These are phyloP conservation scores for Naganishia onofrii DNA, from an alignment of 768 basidiomycete species.

Conservation along the genomic window DNA sequence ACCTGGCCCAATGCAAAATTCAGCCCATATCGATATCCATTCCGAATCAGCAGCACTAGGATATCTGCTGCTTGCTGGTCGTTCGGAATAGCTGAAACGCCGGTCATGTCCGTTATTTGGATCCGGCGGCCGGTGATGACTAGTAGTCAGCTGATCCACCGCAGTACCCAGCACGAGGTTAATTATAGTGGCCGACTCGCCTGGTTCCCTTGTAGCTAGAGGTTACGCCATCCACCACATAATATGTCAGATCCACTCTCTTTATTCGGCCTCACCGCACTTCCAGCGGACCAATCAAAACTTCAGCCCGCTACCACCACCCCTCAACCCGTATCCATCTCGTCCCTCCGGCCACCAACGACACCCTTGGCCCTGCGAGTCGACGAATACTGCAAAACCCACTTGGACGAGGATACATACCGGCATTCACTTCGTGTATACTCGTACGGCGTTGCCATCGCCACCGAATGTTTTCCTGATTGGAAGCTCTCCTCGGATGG, in stretches of 20 bases:
- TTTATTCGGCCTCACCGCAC: slow-evolving; percentile 30
- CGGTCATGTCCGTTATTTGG: too few species aligned
- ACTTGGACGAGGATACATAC: slow-evolving; percentile 32
- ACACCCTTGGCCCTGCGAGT: slow-evolving; percentile 27
- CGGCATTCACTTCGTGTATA: slow-evolving; percentile 33
- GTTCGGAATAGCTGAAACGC: not conserved
- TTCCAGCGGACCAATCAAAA: slow-evolving; percentile 27
- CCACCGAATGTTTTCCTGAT: slow-evolving; percentile 30
- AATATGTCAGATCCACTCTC: slow-evolving; percentile 17
- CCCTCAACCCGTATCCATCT: slow-evolving; percentile 1
- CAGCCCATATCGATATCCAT: not conserved
- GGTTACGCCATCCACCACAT: too few species aligned
- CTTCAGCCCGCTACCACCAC: slow-evolving; percentile 16
- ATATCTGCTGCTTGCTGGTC: too few species aligned
- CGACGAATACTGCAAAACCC: slow-evolving; percentile 14
- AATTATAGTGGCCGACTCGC: too few species aligned
- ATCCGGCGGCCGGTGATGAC: too few species aligned
- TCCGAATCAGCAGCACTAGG: not conserved
- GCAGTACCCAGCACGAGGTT: too few species aligned
- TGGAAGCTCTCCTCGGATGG: slow-evolving; percentile 14
- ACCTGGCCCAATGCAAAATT: too few species aligned
- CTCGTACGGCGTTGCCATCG: slow-evolving; percentile 35
- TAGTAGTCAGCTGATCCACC: too few species aligned
- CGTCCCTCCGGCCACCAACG: slow-evolving; percentile 23
- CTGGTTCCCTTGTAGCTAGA: too few species aligned